Conservation (phyloP, 23 red algal species). For the Agarophyton chilense region DNA sequence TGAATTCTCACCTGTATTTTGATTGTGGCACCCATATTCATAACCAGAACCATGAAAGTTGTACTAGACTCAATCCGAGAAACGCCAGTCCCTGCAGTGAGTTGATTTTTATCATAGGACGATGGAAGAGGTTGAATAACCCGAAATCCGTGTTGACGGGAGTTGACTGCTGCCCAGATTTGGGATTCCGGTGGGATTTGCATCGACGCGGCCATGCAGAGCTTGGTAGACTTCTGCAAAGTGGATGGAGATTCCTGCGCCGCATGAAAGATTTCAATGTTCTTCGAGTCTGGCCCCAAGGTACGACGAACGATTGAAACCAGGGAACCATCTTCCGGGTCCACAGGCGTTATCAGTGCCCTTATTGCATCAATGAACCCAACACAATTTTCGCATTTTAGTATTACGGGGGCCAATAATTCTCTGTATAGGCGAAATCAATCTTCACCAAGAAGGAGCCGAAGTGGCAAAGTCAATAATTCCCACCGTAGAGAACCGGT, state of each 20-base stretch:
- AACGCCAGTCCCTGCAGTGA: not conserved
- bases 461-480: not conserved
- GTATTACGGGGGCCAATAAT: not conserved
- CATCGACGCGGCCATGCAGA: not conserved
- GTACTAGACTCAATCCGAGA: not conserved
- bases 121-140: not conserved
- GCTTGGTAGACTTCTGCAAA: not conserved
- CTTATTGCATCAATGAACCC: not conserved
- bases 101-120: not conserved
- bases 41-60: not conserved
- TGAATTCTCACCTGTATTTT: slow-evolving; percentile 14
- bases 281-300: not conserved
- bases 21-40: too few species aligned
- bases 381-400: not conserved
- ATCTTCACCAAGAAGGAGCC: not conserved
- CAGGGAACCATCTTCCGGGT: not conserved
- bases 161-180: not conserved
- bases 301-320: not conserved
- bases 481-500: not conserved
- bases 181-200: not conserved
- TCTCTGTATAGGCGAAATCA: not conserved
- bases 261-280: not conserved
- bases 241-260: not conserved
- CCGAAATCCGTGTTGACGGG: not conserved
- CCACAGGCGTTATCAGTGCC: not conserved